phyloP scores from a whole-genome alignment of 306 rosid species.

The Casuarina glauca region DNA sequence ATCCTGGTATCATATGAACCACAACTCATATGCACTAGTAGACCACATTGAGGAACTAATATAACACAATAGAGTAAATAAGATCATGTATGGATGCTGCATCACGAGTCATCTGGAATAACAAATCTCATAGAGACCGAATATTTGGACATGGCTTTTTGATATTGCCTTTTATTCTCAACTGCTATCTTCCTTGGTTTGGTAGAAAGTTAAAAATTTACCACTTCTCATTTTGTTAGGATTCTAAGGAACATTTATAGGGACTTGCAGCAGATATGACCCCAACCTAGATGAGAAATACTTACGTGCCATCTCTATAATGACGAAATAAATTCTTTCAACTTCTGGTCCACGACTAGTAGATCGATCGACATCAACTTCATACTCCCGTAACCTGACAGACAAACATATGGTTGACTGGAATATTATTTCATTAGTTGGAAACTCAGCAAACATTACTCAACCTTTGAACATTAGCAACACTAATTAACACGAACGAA shows the following conservation, averaged over 20 bases:
- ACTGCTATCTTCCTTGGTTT: neutral
- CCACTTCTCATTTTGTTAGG: neutral
- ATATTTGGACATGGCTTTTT: neutral
- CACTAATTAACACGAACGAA: neutral
- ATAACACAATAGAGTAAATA: too few species aligned
- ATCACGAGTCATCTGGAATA: too few species aligned
- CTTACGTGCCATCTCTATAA: slow-evolving; percentile 97
- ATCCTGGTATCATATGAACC: too few species aligned
- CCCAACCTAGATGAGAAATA: slow-evolving; percentile 31
- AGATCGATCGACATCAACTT: slow-evolving; percentile 68
- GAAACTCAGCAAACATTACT: slow-evolving; percentile 24
- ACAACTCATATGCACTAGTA: too few species aligned
- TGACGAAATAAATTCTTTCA: slow-evolving; percentile 83
- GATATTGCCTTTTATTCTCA: neutral
- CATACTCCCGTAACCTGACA: slow-evolving; percentile 87
- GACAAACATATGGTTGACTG: slow-evolving; percentile 24
- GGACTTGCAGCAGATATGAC: slow-evolving; percentile 4
- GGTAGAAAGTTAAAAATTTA: neutral
- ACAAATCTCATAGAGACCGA: too few species aligned
- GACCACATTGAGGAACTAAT: too few species aligned
- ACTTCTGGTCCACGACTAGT: slow-evolving; percentile 84
- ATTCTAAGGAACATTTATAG: neutral
- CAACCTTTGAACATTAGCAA: slow-evolving; percentile 6
- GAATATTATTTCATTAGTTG: slow-evolving; percentile 13
- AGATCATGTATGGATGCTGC: too few species aligned